These are phyloP conservation scores for Xylaria sp. DNA, from an alignment of 2,329 filamentous ascomycete species.

Conservation along the genomic window DNA sequence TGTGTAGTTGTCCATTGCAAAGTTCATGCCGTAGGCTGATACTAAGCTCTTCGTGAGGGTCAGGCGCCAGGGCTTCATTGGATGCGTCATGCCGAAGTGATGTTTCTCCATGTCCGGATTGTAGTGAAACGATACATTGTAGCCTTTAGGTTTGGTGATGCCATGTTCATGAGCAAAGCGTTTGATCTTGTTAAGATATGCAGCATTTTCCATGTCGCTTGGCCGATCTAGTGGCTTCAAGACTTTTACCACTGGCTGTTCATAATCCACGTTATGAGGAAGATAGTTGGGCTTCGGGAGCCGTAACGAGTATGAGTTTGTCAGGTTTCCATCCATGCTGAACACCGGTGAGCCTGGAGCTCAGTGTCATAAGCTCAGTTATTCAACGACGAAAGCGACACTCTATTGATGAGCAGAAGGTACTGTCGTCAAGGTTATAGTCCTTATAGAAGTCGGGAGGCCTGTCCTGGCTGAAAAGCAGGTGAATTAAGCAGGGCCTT, in stretches of 20 bases:
- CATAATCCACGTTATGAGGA: slow-evolving; percentile 63
- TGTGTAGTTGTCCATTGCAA: slow-evolving; percentile 95
- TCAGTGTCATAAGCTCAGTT: neutral
- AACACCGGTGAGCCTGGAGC: slow-evolving; percentile 3
- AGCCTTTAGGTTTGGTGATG: slow-evolving; percentile 83
- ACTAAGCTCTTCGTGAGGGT: slow-evolving; percentile 96
- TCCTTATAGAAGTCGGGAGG: neutral
- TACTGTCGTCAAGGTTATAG: slow-evolving; percentile 3
- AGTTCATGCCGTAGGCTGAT: slow-evolving; percentile 93
- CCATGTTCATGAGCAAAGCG: slow-evolving; percentile 69
- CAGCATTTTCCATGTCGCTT: slow-evolving; percentile 65
- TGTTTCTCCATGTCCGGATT: slow-evolving; percentile 95
- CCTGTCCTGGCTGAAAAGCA: neutral
- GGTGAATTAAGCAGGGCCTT: neutral
- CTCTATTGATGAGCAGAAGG: neutral
- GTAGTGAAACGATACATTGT: slow-evolving; percentile 94
- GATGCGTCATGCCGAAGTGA: slow-evolving; percentile 96
- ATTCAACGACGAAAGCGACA: neutral
- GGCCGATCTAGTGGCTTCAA: slow-evolving; percentile 61
- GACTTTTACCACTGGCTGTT: slow-evolving; percentile 64
- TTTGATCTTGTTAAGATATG: slow-evolving; percentile 68
- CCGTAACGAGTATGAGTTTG: slow-evolving; percentile 60
- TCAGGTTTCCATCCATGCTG: slow-evolving; percentile 56
- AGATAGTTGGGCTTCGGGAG: slow-evolving; percentile 70
- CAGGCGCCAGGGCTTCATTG: slow-evolving; percentile 98